These are phyloP conservation scores for Cyberlindnera japonica DNA, from an alignment of 805 yeast species.

Conservation along the genomic window DNA sequence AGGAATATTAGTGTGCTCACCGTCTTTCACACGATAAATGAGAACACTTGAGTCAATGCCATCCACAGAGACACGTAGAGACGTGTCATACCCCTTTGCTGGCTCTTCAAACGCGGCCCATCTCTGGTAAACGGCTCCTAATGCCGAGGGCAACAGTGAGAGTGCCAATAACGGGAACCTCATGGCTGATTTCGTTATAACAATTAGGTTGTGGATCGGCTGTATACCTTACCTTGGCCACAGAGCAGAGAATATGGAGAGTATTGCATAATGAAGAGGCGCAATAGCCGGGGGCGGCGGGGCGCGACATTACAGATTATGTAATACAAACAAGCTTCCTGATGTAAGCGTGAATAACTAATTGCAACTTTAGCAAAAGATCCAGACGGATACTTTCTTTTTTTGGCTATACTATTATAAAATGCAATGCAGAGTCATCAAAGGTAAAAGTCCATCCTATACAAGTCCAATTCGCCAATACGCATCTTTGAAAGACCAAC, in stretches of 20 bases:
- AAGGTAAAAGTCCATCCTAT: background rate
- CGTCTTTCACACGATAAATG: slow-evolving; percentile 13
- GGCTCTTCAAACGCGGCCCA: slow-evolving; percentile 12
- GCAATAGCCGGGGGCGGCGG: too few species aligned
- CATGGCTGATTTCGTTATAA: too few species aligned
- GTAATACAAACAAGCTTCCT: too few species aligned
- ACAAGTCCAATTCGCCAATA: background rate
- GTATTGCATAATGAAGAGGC: too few species aligned
- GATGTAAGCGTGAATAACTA: too few species aligned
- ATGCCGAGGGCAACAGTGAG: slow-evolving; percentile 1
- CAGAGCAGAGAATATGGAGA: too few species aligned
- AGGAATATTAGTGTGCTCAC: slow-evolving; percentile 15
- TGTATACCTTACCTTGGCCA: too few species aligned
- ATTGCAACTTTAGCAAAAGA: too few species aligned
- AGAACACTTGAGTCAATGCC: slow-evolving; percentile 9
- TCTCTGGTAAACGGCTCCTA: slow-evolving; percentile 8
- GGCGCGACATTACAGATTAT: too few species aligned
- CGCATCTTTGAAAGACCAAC: background rate
- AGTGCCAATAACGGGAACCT: background rate
- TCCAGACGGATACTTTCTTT: too few species aligned
- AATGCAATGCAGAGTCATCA: slow-evolving; percentile 7
- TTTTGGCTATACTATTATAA: slow-evolving; percentile 7
- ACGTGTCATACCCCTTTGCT: background rate
- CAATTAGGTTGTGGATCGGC: too few species aligned
- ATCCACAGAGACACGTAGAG: background rate